phyloP scores from a whole-genome alignment of 257 asterid species.

The Fraxinus excelsior region DNA sequence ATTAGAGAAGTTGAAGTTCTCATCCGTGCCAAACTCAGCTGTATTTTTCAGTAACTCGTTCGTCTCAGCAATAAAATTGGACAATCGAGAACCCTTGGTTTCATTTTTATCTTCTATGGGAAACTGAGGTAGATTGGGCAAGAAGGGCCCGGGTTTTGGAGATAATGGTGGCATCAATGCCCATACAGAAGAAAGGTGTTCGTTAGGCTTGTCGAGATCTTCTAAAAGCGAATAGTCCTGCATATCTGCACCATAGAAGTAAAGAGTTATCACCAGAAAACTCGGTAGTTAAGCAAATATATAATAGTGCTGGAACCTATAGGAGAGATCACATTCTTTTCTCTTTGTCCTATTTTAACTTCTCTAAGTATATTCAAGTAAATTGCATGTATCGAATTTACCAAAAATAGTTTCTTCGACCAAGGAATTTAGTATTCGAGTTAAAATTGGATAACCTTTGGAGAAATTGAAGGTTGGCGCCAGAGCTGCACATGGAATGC shows the following conservation, averaged over 20 bases:
- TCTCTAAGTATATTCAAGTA: not conserved
- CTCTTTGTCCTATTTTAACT: not conserved
- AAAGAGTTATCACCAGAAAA: slow-evolving; percentile 2
- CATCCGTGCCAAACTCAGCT: slow-evolving; percentile 41
- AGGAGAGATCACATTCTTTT: not conserved
- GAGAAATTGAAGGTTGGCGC: slow-evolving; percentile 80
- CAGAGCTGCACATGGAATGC: slow-evolving; percentile 93
- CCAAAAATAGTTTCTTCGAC: slow-evolving; percentile 10
- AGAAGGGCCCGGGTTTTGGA: slow-evolving; percentile 62
- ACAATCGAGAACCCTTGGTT: slow-evolving; percentile 80
- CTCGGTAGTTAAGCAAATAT: not conserved
- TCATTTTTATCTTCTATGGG: slow-evolving; percentile 52
- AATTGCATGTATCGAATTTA: not conserved
- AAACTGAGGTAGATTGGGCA: slow-evolving; percentile 43
- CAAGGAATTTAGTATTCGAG: not conserved
- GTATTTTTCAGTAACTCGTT: slow-evolving; percentile 49
- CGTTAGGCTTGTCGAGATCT: slow-evolving; percentile 78
- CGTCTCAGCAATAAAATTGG: slow-evolving; percentile 80
- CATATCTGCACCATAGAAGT: slow-evolving; percentile 56
- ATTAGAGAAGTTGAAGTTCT: slow-evolving; percentile 34
- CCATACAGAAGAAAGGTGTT: slow-evolving; percentile 84
- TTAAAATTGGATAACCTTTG: slow-evolving; percentile 43
- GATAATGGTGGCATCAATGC: slow-evolving; percentile 80
- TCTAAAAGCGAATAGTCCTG: slow-evolving; percentile 54
- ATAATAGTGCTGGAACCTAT: not conserved